Conservation (phyloP, 441 rosid species). For the Macaranga tanarius region DNA sequence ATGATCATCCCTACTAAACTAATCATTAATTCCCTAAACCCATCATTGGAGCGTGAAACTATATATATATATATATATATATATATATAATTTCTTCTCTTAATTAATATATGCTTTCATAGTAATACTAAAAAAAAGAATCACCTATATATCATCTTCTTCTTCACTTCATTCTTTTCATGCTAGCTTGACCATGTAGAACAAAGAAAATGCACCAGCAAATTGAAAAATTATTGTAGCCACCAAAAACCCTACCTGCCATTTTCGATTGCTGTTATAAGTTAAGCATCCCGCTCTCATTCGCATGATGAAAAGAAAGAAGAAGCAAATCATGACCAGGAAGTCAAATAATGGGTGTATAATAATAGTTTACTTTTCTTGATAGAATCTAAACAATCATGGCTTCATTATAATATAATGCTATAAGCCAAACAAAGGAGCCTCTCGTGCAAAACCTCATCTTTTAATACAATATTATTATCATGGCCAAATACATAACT, state of each 20-base stretch:
- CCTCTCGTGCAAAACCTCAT: constrained; percentile 19
- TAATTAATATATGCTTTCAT: not conserved
- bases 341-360: constrained; percentile 36
- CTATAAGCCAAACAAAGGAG: constrained; percentile 1
- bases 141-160: too few species aligned
- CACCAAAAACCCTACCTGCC: too few species aligned
- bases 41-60: not conserved
- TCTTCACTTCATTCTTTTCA: too few species aligned
- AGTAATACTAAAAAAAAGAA: not conserved
- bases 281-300: not conserved
- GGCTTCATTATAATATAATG: constrained; percentile 6
- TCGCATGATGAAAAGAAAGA: not conserved
- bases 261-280: too few species aligned
- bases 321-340: constrained; percentile 33
- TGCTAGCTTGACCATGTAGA: too few species aligned
- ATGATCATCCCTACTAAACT: not conserved
- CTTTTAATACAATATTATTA: not conserved
- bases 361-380: constrained; percentile 6
- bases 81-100: not conserved
- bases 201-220: too few species aligned
- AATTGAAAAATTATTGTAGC: too few species aligned
- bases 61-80: too few species aligned
- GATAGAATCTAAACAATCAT: constrained; percentile 10
- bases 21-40: not conserved
- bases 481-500: too few species aligned